These are phyloP conservation scores for Solanum dulcamara DNA, from an alignment of 257 asterid species.

Conservation along the genomic window DNA sequence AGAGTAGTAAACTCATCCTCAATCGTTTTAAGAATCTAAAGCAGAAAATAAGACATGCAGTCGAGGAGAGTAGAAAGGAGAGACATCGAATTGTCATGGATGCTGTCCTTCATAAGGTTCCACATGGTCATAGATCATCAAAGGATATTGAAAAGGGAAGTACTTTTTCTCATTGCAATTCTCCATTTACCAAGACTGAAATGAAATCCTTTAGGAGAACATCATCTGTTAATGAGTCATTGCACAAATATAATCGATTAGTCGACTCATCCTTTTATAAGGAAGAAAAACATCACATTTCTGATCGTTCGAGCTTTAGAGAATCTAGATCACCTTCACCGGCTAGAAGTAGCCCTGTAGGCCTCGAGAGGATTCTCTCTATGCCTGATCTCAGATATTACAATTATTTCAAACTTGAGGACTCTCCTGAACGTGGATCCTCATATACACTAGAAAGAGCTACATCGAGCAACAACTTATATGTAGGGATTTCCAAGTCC, in stretches of 20 bases:
- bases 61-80: conserved; percentile 52
- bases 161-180: background rate
- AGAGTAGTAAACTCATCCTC: conserved; percentile 28
- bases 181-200: conserved; percentile 1
- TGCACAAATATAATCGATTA: conserved; percentile 33
- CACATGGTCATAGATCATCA: conserved; percentile 29
- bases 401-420: conserved; percentile 30
- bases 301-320: conserved; percentile 20
- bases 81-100: conserved; percentile 66
- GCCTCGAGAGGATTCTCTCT: conserved; percentile 50
- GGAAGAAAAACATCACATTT: conserved; percentile 19
- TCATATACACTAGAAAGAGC: background rate
- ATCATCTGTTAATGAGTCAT: conserved; percentile 42
- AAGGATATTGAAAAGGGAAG: conserved; percentile 7
- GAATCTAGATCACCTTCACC: conserved; percentile 9
- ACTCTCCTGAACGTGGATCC: conserved; percentile 10
- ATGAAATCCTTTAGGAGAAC: conserved; percentile 24
- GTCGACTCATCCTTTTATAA: conserved; percentile 14
- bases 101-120: conserved; percentile 60
- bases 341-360: background rate
- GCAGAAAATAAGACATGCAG: conserved; percentile 46
- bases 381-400: conserved; percentile 62
- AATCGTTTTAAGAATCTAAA: conserved; percentile 53
- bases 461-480: background rate
- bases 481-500: conserved; percentile 4